These are phyloP conservation scores for Monosporascus sp. DNA, from an alignment of 2,329 filamentous ascomycete genomes.

Conservation along the genomic window DNA sequence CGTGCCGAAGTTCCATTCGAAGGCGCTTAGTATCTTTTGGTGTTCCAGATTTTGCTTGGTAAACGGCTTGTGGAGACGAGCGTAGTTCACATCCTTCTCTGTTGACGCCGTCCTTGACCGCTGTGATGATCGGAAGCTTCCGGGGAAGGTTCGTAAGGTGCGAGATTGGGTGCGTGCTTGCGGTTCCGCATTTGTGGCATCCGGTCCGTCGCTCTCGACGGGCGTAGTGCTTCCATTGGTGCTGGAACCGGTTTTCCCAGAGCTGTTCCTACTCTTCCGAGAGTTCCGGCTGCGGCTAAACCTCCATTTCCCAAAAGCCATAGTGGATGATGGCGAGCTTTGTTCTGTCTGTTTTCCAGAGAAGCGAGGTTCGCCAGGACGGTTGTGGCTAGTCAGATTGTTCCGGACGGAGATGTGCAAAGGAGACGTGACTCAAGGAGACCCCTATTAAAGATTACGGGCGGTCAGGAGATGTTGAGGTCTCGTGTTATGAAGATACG, in stretches of 20 bases:
- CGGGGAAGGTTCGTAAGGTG: slow-evolving; percentile 15
- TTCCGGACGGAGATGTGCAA: background rate
- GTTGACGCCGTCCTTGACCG: slow-evolving; percentile 13
- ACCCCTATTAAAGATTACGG: background rate
- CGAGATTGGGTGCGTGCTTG: slow-evolving; percentile 5
- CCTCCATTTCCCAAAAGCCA: slow-evolving; percentile 18
- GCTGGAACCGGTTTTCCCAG: slow-evolving; percentile 8
- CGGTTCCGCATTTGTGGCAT: slow-evolving; percentile 9
- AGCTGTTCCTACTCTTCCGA: slow-evolving; percentile 16
- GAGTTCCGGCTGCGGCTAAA: slow-evolving; percentile 15
- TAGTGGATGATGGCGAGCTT: slow-evolving; percentile 1
- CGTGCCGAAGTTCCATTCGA: slow-evolving; percentile 23
- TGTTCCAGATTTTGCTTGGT: slow-evolving; percentile 28
- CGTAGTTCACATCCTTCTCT: slow-evolving; percentile 12
- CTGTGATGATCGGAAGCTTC: slow-evolving; percentile 9
- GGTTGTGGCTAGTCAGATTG: background rate
- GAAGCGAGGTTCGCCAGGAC: background rate
- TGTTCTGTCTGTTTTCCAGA: background rate
- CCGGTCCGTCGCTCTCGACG: slow-evolving; percentile 12
- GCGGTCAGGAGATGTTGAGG: background rate
- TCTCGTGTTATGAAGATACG: background rate
- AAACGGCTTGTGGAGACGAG: slow-evolving; percentile 25
- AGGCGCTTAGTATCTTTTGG: slow-evolving; percentile 24
- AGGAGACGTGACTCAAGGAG: background rate
- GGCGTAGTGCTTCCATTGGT: slow-evolving; percentile 17